These are phyloP conservation scores for Rhododendron mucronatum DNA, from an alignment of 148 eudicot genomes.

Conservation along the genomic window DNA sequence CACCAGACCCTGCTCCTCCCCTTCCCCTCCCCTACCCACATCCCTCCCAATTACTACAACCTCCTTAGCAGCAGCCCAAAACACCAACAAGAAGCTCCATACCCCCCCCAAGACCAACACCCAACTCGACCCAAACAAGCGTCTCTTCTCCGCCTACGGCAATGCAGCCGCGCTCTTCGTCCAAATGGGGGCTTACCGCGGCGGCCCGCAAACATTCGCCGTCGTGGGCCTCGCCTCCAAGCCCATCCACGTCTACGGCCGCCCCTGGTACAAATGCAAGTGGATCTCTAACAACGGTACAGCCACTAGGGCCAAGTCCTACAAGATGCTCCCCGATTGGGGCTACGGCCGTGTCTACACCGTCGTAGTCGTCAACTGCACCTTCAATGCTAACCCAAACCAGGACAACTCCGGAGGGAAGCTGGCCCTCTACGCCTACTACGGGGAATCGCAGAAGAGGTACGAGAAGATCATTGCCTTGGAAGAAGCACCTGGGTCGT, in stretches of 20 bases:
- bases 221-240: slow-evolving; percentile 50
- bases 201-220: slow-evolving; percentile 37
- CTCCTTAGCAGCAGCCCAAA: background rate
- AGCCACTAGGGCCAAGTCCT: slow-evolving; percentile 28
- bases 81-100: background rate
- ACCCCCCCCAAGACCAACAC: background rate
- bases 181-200: slow-evolving; percentile 61
- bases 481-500: slow-evolving; percentile 33
- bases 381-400: slow-evolving; percentile 29
- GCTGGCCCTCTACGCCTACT: slow-evolving; percentile 42
- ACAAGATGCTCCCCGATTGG: slow-evolving; percentile 62
- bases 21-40: slow-evolving; percentile 4
- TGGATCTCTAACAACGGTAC: slow-evolving; percentile 36
- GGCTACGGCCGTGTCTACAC: slow-evolving; percentile 65
- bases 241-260: slow-evolving; percentile 42
- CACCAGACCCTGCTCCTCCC: slow-evolving; percentile 17
- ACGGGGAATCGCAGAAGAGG: slow-evolving; percentile 27
- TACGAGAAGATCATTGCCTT: slow-evolving; percentile 44
- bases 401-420: slow-evolving; percentile 35
- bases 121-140: slow-evolving; percentile 27
- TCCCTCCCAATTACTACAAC: background rate
- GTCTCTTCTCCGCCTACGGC: slow-evolving; percentile 40
- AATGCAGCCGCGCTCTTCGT: slow-evolving; percentile 54
- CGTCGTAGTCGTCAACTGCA: slow-evolving; percentile 55
- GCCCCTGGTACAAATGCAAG: slow-evolving; percentile 49